A percentile compares a stretch with the other conserved stretches of the same genome.
Conservation (phyloP, 169 alveolate species). For the Plasmodium vinckei region DNA sequence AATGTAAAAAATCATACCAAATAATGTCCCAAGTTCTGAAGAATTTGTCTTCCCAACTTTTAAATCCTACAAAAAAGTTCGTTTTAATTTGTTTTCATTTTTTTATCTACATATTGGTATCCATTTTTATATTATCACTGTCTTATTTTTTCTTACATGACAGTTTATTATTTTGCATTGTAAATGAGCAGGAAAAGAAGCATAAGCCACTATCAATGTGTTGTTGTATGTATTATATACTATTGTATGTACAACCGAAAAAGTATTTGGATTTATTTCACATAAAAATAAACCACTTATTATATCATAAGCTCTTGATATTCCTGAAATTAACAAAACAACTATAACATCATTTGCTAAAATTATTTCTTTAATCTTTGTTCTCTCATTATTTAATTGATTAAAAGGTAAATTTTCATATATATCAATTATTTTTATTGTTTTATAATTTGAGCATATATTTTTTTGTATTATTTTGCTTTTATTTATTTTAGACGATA, state of each 20-base stretch:
- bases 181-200: slow-evolving; percentile 84
- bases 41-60: slow-evolving; percentile 58
- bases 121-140: not conserved
- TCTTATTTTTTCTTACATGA: slow-evolving; percentile 54
- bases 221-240: slow-evolving; percentile 81
- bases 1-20: slow-evolving; percentile 19
- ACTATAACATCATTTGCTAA: slow-evolving; percentile 81
- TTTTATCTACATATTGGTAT: not conserved
- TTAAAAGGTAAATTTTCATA: slow-evolving; percentile 78
- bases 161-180: slow-evolving; percentile 83
- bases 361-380: slow-evolving; percentile 82
- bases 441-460: slow-evolving; percentile 22
- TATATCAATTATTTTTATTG: slow-evolving; percentile 78
- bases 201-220: slow-evolving; percentile 85
- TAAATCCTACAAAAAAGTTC: slow-evolving; percentile 19
- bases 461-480: slow-evolving; percentile 52
- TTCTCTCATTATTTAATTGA: slow-evolving; percentile 74
- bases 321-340: slow-evolving; percentile 80
- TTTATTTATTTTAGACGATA: slow-evolving; percentile 69
- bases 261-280: slow-evolving; percentile 28
- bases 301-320: slow-evolving; percentile 82
- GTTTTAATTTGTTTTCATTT: not conserved
- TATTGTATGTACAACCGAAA: slow-evolving; percentile 83
- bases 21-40: slow-evolving; percentile 40
- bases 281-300: slow-evolving; percentile 33